phyloP scores from a whole-genome alignment of 345 rosid genomes.

The Citrus maxima region DNA sequence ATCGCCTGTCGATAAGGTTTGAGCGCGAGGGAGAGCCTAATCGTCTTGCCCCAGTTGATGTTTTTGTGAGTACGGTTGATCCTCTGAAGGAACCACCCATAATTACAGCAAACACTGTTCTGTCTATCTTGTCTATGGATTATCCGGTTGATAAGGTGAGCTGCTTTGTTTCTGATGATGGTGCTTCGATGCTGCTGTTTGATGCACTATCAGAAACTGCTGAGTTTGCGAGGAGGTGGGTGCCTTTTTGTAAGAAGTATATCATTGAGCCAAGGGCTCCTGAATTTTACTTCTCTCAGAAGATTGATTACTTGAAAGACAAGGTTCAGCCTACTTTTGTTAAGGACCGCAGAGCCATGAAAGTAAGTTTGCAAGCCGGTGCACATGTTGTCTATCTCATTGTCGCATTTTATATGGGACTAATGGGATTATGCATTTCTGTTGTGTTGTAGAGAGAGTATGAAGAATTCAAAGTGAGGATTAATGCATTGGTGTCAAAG shows the following conservation, averaged over 20 bases:
- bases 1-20: constrained; percentile 78
- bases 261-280: constrained; percentile 88
- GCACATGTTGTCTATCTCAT: neutral
- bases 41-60: constrained; percentile 72
- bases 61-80: constrained; percentile 89
- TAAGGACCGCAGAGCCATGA: constrained; percentile 97
- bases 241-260: constrained; percentile 89
- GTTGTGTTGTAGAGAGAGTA: constrained; percentile 72
- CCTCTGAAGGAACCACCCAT: constrained; percentile 99
- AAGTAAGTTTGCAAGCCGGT: constrained; percentile 46
- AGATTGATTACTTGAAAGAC: constrained; percentile 92
- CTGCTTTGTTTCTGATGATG: constrained; percentile 96
- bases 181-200: constrained; percentile 93
- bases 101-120: constrained; percentile 90
- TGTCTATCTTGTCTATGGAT: constrained; percentile 75
- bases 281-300: constrained; percentile 85
- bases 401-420: neutral
- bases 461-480: constrained; percentile 94
- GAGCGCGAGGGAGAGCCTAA: constrained; percentile 87
- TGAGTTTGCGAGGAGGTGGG: constrained; percentile 98
- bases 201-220: constrained; percentile 86
- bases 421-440: neutral
- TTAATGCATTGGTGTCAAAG: constrained; percentile 84
- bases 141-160: constrained; percentile 86
- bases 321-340: constrained; percentile 93